Evolutionary conservation across 176 grass and related monocot genomes (phyloP).

Genomic region (Oryza longistaminata): DNA sequence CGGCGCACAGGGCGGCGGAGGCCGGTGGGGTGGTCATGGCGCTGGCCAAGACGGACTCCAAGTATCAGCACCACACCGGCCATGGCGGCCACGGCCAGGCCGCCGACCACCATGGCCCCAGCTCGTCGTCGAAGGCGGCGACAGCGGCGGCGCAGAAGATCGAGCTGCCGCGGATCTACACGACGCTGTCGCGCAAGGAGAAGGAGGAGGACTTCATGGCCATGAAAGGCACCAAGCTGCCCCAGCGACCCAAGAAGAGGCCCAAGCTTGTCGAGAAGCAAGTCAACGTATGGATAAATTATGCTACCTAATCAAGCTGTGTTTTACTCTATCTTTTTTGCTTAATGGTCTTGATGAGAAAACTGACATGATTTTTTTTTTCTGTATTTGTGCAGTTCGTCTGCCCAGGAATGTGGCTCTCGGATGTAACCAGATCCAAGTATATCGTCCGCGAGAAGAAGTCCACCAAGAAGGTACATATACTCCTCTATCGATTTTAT

Average conservation of each 20-base stretch:
- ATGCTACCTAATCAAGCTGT: neutral
- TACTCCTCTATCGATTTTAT: neutral
- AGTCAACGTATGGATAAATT: slow-evolving; percentile 42
- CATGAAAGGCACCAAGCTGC: slow-evolving; percentile 82
- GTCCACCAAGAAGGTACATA: slow-evolving; percentile 71
- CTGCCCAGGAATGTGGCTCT: slow-evolving; percentile 73
- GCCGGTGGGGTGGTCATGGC: neutral
- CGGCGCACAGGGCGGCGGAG: slow-evolving; percentile 20
- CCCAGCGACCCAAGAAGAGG: slow-evolving; percentile 71
- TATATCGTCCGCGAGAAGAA: slow-evolving; percentile 93
- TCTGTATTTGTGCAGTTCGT: slow-evolving; percentile 34
- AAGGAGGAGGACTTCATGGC: slow-evolving; percentile 82
- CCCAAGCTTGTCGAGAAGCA: slow-evolving; percentile 62
- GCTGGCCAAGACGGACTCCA: neutral
- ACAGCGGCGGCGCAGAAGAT: slow-evolving; percentile 15
- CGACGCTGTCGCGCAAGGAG: slow-evolving; percentile 72
- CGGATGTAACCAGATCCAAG: slow-evolving; percentile 65
- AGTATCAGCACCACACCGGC: neutral
- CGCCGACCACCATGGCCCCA: neutral
- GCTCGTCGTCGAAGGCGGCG: slow-evolving; percentile 21
- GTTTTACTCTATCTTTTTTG: neutral
- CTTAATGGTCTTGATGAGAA: neutral
- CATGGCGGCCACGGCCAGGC: neutral
- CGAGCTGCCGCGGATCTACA: slow-evolving; percentile 70
- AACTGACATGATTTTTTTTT: neutral